Base-by-base conservation (phyloP, 2,329 filamentous ascomycete species). In the Hypocrella siamensis region DNA sequence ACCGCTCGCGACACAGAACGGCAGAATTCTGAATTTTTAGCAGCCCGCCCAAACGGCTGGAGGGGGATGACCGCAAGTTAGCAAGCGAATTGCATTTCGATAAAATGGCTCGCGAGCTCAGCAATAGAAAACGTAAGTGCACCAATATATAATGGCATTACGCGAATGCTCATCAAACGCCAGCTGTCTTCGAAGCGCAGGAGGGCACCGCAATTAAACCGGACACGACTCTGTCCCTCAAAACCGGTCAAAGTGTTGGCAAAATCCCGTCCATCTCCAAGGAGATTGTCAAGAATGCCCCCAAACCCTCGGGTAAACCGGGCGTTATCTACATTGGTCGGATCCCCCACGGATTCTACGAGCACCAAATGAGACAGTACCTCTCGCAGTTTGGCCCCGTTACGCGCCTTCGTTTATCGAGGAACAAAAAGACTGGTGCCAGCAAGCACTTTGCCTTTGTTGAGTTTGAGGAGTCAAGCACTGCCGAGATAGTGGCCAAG, bases 371-470 rank as follows among this genome's bases (percentile, higher is more conserved):
- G 79, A 75, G 74, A 45, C 75, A 77, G 41, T 98, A 96, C 65
- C 93, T 96, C 51, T 71, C 75, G 33, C 90, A 98, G 56, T 98
- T 98, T 44, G 90, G 90, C 43, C 64, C 72, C 11, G 84, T 98
- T 46, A 71, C 65, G 32, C 75, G 59, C 34, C 67, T 94, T 35
- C 77, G 88, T 40, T 67, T 98, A 28, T 90, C 85, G 18, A 79
- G 90, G 46, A 96, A 93, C 66, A 84, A 81, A 57, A 79, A 79
- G 54, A 96, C 86, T 1, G 90, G 90, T 34, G 74, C 75, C 36
- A 85, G 80, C 52, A 93, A 90, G 63, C 90, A 96, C 63, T 93
- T 80, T 49, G 90, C 84, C 19, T 98, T 94, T 55, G 70, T 98
- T 48, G 84, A 98, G 58, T 98, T 98, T 48, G 61, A 66, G 21